These are phyloP conservation scores for Orbilia blumenaviensis DNA, from an alignment of 2,329 filamentous ascomycete genomes.

Conservation along the genomic window DNA sequence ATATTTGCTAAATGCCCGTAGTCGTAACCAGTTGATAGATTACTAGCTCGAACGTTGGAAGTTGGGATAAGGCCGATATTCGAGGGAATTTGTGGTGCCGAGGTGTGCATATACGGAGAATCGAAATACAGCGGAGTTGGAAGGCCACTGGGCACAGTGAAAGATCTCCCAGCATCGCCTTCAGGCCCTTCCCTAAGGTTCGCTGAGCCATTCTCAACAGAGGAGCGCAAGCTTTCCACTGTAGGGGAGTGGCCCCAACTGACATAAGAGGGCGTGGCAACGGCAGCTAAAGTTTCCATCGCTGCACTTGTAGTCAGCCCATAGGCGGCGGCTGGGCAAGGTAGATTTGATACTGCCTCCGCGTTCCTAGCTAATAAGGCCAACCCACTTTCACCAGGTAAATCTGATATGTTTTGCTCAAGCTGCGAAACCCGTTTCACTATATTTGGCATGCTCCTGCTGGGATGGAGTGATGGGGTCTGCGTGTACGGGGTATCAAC, in stretches of 20 bases:
- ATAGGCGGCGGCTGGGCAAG: background rate
- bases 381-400: slow-evolving; percentile 13
- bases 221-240: background rate
- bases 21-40: background rate
- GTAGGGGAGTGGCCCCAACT: background rate
- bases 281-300: background rate
- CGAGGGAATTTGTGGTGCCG: background rate
- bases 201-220: background rate
- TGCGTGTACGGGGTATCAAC: background rate
- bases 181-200: background rate
- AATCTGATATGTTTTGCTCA: background rate
- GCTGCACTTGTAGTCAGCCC: background rate
- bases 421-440: background rate
- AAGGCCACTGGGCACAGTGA: background rate
- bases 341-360: background rate
- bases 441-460: slow-evolving; percentile 22
- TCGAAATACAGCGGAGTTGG: background rate
- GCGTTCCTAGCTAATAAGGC: slow-evolving; percentile 28
- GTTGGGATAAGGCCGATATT: slow-evolving; percentile 19
- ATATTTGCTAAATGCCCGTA: slow-evolving; percentile 12
- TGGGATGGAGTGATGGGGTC: background rate
- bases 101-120: background rate
- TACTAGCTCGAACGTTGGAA: slow-evolving; percentile 20
- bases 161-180: background rate
- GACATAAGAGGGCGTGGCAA: background rate